phyloP scores from a whole-genome alignment of 23 red algal species.

The Gracilaria caudata region DNA sequence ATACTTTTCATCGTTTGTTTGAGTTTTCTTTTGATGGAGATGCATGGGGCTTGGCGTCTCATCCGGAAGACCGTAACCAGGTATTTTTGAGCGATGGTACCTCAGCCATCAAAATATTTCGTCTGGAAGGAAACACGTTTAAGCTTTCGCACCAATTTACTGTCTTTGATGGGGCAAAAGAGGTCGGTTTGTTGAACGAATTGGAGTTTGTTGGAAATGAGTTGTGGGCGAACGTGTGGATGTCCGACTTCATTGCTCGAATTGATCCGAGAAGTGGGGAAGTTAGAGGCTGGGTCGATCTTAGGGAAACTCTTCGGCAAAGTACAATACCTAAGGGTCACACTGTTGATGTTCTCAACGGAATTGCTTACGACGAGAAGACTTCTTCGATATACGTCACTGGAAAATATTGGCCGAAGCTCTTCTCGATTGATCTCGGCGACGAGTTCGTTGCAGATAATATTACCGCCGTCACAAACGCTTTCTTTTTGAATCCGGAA shows the following conservation, averaged over 20 bases:
- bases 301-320: slow-evolving; percentile 38
- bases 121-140: slow-evolving; percentile 17
- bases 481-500: slow-evolving; percentile 57
- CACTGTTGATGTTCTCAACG: slow-evolving; percentile 83
- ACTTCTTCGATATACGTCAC: slow-evolving; percentile 63
- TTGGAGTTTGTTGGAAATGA: slow-evolving; percentile 75
- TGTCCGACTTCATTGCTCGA: slow-evolving; percentile 66
- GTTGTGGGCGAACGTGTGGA: slow-evolving; percentile 84
- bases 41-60: slow-evolving; percentile 68
- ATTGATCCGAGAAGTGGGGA: slow-evolving; percentile 67
- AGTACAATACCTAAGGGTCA: slow-evolving; percentile 47
- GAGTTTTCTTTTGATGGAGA: slow-evolving; percentile 65
- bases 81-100: slow-evolving; percentile 73
- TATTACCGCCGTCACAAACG: slow-evolving; percentile 36
- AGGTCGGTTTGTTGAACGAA: slow-evolving; percentile 79
- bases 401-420: slow-evolving; percentile 89
- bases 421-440: slow-evolving; percentile 70
- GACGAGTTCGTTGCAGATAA: slow-evolving; percentile 30
- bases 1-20: slow-evolving; percentile 14
- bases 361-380: slow-evolving; percentile 77
- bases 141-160: slow-evolving; percentile 12
- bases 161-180: slow-evolving; percentile 54
- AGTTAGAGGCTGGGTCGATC: slow-evolving; percentile 72
- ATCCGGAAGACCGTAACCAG: slow-evolving; percentile 28
- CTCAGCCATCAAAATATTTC: slow-evolving; percentile 44